A percentile compares a stretch with the other conserved stretches of the same genome.
These are phyloP conservation scores for Candida sojae DNA, from an alignment of 1,139 yeast species.

Conservation along the genomic window DNA sequence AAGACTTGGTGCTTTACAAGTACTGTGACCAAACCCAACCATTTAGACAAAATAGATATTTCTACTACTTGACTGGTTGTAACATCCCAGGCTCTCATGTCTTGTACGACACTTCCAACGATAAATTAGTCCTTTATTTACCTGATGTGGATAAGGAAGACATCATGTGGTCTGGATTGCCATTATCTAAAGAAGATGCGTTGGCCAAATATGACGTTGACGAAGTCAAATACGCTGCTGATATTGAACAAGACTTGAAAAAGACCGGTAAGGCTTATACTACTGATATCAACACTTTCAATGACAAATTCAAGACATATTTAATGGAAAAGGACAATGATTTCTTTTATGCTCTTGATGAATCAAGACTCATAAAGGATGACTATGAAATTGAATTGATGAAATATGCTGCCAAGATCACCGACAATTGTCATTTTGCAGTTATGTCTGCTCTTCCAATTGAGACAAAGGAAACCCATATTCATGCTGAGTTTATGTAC, in stretches of 20 bases:
- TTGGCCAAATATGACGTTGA: slow-evolving; percentile 71
- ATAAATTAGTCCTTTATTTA: slow-evolving; percentile 67
- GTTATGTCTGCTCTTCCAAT: slow-evolving; percentile 93
- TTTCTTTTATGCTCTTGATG: slow-evolving; percentile 79
- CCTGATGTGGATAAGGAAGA: slow-evolving; percentile 87
- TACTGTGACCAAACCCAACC: slow-evolving; percentile 81
- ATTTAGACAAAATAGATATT: slow-evolving; percentile 87
- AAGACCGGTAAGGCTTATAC: slow-evolving; percentile 27
- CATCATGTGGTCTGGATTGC: slow-evolving; percentile 96
- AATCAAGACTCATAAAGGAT: slow-evolving; percentile 83
- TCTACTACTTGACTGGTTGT: slow-evolving; percentile 85
- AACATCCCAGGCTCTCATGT: slow-evolving; percentile 77
- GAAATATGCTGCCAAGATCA: slow-evolving; percentile 78
- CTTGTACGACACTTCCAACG: slow-evolving; percentile 54
- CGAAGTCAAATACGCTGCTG: slow-evolving; percentile 63
- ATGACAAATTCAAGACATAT: slow-evolving; percentile 26
- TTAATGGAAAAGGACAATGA: slow-evolving; percentile 46
- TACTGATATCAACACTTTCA: slow-evolving; percentile 45
- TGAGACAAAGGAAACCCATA: slow-evolving; percentile 84
- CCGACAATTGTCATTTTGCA: slow-evolving; percentile 86
- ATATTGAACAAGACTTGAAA: slow-evolving; percentile 19
- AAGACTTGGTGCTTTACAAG: slow-evolving; percentile 59
- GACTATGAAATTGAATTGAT: slow-evolving; percentile 73
- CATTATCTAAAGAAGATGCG: slow-evolving; percentile 71
- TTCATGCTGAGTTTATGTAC: slow-evolving; percentile 93